These are phyloP conservation scores for Wickerhamomyces chambardii DNA, from an alignment of 805 yeast species.

Conservation along the genomic window DNA sequence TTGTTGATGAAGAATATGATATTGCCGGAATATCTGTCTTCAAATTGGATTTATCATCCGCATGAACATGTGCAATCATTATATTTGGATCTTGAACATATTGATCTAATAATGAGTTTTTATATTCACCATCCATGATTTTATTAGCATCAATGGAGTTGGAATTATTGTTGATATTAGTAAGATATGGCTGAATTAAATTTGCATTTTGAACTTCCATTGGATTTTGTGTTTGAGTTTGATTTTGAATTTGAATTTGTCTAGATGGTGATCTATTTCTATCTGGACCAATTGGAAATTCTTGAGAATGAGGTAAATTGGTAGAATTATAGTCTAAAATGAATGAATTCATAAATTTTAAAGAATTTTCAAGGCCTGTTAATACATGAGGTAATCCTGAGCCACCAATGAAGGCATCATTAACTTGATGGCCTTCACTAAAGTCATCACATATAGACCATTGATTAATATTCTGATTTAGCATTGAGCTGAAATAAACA, in stretches of 20 bases:
- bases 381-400: slow-evolving; percentile 60
- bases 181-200: no score
- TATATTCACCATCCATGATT: background rate
- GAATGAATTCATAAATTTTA: slow-evolving; percentile 44
- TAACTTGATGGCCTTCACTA: slow-evolving; percentile 77
- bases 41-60: no score
- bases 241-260: background rate
- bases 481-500: slow-evolving; percentile 57
- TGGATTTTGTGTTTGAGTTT: no score
- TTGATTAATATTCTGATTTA: slow-evolving; percentile 42
- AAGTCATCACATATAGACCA: slow-evolving; percentile 84
- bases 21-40: no score
- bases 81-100: slow-evolving; percentile 5
- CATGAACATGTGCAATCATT: background rate
- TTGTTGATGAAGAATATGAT: background rate
- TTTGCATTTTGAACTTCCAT: no score
- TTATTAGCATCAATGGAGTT: slow-evolving; percentile 1
- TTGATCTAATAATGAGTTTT: slow-evolving; percentile 6
- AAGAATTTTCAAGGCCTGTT: slow-evolving; percentile 44
- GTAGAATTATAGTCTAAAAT: slow-evolving; percentile 36
- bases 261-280: slow-evolving; percentile 14
- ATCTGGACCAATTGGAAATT: slow-evolving; percentile 15
- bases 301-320: slow-evolving; percentile 15
- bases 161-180: background rate
- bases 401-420: slow-evolving; percentile 55